Evolutionary conservation across 495 filamentous ascomycete species (phyloP).

Genomic region (Aspergillus leporis): DNA sequence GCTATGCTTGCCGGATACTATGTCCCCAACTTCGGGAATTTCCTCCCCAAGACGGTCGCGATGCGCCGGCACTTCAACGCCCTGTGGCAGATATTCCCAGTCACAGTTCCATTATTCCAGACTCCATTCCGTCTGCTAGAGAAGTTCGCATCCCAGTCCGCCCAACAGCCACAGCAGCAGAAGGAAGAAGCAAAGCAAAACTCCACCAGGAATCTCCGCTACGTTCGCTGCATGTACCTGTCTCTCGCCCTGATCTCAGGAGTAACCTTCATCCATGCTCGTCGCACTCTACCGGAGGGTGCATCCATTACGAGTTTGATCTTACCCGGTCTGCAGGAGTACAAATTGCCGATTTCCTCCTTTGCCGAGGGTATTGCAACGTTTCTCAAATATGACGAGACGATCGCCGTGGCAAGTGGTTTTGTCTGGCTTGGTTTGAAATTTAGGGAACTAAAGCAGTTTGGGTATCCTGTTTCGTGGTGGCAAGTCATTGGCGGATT

Average conservation of each 20-base stretch:
- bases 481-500: conserved; percentile 7
- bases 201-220: neutral
- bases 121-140: neutral
- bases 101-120: conserved; percentile 20
- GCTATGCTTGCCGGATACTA: conserved; percentile 15
- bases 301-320: conserved; percentile 9
- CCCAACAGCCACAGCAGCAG: neutral
- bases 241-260: conserved; percentile 11
- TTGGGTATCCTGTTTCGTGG: conserved; percentile 14
- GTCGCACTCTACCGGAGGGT: neutral
- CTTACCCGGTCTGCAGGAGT: neutral
- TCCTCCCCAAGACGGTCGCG: conserved; percentile 15
- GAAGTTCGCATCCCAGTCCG: neutral
- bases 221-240: conserved; percentile 6
- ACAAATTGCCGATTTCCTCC: conserved; percentile 2
- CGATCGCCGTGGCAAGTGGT: conserved; percentile 14
- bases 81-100: conserved; percentile 26
- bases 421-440: conserved; percentile 17
- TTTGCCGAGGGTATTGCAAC: conserved; percentile 13
- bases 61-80: conserved; percentile 15
- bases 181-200: neutral
- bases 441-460: conserved; percentile 19
- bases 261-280: conserved; percentile 12
- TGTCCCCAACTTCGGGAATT: conserved; percentile 14
- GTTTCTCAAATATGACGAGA: conserved; percentile 23